phyloP scores from a whole-genome alignment of 2,329 filamentous ascomycete species.

The Colletotrichum scovillei region DNA sequence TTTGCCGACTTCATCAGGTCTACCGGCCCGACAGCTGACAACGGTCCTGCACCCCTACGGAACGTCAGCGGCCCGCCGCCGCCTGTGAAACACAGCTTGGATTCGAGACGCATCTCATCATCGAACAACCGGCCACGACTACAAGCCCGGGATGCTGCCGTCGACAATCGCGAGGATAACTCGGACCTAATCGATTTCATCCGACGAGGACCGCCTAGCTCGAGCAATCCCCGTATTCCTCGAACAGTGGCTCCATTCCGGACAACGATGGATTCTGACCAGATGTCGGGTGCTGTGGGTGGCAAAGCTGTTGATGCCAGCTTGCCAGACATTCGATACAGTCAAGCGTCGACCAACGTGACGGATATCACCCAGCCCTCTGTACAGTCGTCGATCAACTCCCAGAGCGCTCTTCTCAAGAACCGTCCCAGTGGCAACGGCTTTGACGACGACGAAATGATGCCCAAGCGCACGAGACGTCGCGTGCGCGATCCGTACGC shows the following conservation, averaged over 20 bases:
- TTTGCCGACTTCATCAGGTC: slow-evolving; percentile 92
- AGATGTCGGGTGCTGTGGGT: slow-evolving; percentile 67
- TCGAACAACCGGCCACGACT: slow-evolving; percentile 63
- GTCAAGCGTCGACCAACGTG: slow-evolving; percentile 66
- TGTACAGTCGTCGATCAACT: slow-evolving; percentile 76
- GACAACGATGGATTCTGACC: slow-evolving; percentile 87
- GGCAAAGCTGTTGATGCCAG: slow-evolving; percentile 68
- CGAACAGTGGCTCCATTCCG: slow-evolving; percentile 87
- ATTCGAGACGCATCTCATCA: slow-evolving; percentile 50
- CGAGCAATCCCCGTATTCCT: slow-evolving; percentile 77
- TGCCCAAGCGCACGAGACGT: slow-evolving; percentile 79
- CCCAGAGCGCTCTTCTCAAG: slow-evolving; percentile 75
- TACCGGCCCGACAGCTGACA: slow-evolving; percentile 75
- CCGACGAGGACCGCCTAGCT: slow-evolving; percentile 80
- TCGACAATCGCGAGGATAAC: slow-evolving; percentile 73
- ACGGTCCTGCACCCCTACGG: slow-evolving; percentile 48
- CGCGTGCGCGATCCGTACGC: slow-evolving; percentile 91
- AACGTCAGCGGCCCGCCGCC: slow-evolving; percentile 45
- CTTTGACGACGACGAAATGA: slow-evolving; percentile 63
- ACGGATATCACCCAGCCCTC: slow-evolving; percentile 68
- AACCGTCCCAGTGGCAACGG: slow-evolving; percentile 50
- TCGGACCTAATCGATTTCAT: slow-evolving; percentile 97
- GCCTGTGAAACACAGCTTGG: slow-evolving; percentile 50
- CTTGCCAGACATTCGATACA: slow-evolving; percentile 67
- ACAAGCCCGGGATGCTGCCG: slow-evolving; percentile 77